Conservation (phyloP, 176 grass and related monocot species). For the Aegilops sharonensis region DNA sequence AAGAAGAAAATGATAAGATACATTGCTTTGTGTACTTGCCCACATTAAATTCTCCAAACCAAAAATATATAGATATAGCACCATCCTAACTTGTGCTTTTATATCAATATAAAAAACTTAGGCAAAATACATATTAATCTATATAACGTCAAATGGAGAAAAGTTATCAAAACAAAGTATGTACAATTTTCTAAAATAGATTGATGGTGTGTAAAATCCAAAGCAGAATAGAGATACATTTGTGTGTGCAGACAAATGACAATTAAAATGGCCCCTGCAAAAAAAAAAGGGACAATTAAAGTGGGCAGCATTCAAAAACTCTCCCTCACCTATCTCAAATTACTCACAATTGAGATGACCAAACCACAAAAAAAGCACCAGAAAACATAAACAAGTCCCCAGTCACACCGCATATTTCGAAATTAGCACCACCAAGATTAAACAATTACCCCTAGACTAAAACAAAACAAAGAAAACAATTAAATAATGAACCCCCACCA, state of each 20-base stretch:
- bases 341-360: background rate
- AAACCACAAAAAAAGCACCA: background rate
- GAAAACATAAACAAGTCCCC: conserved; percentile 46
- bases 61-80: too few species aligned
- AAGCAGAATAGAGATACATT: background rate
- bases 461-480: conserved; percentile 37
- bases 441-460: conserved; percentile 34
- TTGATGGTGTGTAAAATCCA: background rate
- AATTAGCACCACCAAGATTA: conserved; percentile 50
- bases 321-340: background rate
- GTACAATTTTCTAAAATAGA: background rate
- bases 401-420: conserved; percentile 76
- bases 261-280: too few species aligned
- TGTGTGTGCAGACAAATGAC: background rate
- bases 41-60: too few species aligned
- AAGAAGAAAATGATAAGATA: background rate
- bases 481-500: conserved; percentile 37
- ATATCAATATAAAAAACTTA: background rate
- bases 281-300: background rate
- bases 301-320: conserved; percentile 18
- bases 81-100: background rate
- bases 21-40: background rate
- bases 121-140: background rate
- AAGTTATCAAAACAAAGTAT: background rate
- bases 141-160: background rate